Percentiles rank a stretch among this genome's conserved stretches.
These are phyloP conservation scores for Ceratocystiopsis sp. DNA, from an alignment of 2,329 filamentous ascomycete genomes.

Conservation along the genomic window DNA sequence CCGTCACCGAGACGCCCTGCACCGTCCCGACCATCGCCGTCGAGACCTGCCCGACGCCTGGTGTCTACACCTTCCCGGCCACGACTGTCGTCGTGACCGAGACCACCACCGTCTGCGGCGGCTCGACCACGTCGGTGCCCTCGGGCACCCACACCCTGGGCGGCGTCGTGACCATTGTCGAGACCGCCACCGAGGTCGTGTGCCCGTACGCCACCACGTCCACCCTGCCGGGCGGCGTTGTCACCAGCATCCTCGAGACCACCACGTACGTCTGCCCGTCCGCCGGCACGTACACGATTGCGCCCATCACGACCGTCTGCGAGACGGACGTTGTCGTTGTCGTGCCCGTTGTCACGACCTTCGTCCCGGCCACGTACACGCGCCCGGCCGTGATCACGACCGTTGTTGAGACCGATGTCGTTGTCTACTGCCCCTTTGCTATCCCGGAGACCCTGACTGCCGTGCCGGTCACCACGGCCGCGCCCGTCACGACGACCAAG, in stretches of 20 bases:
- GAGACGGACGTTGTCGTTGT: constrained; percentile 36
- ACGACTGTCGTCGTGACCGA: constrained; percentile 51
- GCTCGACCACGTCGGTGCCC: constrained; percentile 42
- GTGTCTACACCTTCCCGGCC: constrained; percentile 60
- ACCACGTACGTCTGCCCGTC: constrained; percentile 57
- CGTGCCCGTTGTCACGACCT: constrained; percentile 48
- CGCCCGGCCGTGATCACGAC: constrained; percentile 49
- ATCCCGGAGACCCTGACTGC: constrained; percentile 23
- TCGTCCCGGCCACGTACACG: constrained; percentile 56
- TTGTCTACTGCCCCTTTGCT: constrained; percentile 55
- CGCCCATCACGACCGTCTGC: constrained; percentile 41
- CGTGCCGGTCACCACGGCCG: constrained; percentile 17
- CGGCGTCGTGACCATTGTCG: constrained; percentile 55
- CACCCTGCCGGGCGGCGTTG: constrained; percentile 36
- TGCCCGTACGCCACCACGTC: constrained; percentile 53
- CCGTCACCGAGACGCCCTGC: constrained; percentile 22
- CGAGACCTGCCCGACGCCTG: constrained; percentile 44
- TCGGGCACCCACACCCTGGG: constrained; percentile 51
- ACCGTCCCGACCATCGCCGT: constrained; percentile 33
- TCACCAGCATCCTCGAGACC: constrained; percentile 49
- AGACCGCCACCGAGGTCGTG: constrained; percentile 46
- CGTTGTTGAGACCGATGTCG: constrained; percentile 48
- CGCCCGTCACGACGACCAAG: background rate
- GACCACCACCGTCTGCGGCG: constrained; percentile 49
- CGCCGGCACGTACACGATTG: constrained; percentile 62